Conservation (phyloP, 192 early-diverging fungal species). For the Backusella macrospora region DNA sequence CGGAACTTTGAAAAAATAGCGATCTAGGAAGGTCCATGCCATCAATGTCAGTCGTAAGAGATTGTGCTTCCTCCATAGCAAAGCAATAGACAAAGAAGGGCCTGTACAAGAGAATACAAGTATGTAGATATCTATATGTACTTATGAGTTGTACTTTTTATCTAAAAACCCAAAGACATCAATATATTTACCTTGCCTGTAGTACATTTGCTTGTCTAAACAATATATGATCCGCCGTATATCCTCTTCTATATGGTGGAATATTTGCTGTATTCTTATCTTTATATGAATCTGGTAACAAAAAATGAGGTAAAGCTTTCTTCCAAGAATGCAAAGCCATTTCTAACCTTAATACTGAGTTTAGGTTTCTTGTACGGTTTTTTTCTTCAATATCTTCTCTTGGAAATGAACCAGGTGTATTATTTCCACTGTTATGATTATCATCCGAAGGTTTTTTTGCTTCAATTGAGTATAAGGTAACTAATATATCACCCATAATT, state of each 20-base stretch:
- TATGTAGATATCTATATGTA: conserved; percentile 21
- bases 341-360: conserved; percentile 18
- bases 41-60: background rate
- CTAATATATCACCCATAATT: conserved; percentile 23
- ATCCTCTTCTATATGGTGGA: conserved; percentile 5
- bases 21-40: conserved; percentile 18
- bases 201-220: conserved; percentile 22
- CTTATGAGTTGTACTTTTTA: background rate
- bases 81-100: conserved; percentile 25
- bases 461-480: conserved; percentile 18
- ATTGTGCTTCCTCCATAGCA: conserved; percentile 20
- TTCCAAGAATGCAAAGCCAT: conserved; percentile 20
- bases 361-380: conserved; percentile 15
- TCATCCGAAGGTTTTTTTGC: conserved; percentile 4
- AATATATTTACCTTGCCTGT: conserved; percentile 10
- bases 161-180: background rate
- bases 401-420: conserved; percentile 5
- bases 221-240: conserved; percentile 8
- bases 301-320: conserved; percentile 14
- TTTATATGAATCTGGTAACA: background rate
- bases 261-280: background rate
- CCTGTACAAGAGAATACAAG: conserved; percentile 26
- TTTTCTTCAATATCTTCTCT: conserved; percentile 10
- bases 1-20: conserved; percentile 24
- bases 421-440: background rate